Evolutionary conservation across 192 early-diverging fungal genomes (phyloP), one percentile per base, ranked within the genome.

Genomic region (Dimargaris cristalligena): DNA sequence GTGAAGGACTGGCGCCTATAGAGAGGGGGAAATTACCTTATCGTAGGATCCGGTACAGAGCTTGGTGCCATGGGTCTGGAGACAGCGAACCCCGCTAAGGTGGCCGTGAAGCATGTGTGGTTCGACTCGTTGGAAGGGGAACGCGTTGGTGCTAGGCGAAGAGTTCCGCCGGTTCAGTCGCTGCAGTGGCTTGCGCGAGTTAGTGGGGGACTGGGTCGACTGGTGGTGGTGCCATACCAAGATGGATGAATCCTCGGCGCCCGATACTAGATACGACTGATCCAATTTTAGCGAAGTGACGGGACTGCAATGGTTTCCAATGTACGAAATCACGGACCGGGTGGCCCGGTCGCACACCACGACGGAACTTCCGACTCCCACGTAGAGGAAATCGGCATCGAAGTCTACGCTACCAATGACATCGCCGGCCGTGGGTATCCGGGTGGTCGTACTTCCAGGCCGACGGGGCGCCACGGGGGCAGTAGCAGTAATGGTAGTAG

Each of bases 231-330:
- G 46, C 46, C 46, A 47, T 47, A 47, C 25, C 20, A 47, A 25
- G n/a, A 47, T 25, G 46, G 46, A 47, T 3, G 46, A 47, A 47
- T 47, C 46, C 25, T 47, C 46, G 46, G 46, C 46, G 25, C 46
- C 46, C 3, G 46, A 47, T 18, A 47, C 46, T 1, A 47, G 25
- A 47, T 22, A 47, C 25, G 46, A 47, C 46, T 18, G n/a, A 47
- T 47, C 46, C 46, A 47, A 47, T 47, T 47, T 47, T 3, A 47
- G 46, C n/a, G 46, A 18, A 47, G 46, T 47, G 46, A 47, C 46
- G n/a, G 46, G 25, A 47, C 46, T 47, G 25, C 46, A 22, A 6
- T 47, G 46, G 25, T 22, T 47, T 22, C 25, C n/a, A 18, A 47
- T 25, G 46, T 47, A 47, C 46, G 46, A 47, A 18, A 47, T 22